Conservation (phyloP, 2,329 filamentous ascomycete species). For the Fusarium solani-melongenae region DNA sequence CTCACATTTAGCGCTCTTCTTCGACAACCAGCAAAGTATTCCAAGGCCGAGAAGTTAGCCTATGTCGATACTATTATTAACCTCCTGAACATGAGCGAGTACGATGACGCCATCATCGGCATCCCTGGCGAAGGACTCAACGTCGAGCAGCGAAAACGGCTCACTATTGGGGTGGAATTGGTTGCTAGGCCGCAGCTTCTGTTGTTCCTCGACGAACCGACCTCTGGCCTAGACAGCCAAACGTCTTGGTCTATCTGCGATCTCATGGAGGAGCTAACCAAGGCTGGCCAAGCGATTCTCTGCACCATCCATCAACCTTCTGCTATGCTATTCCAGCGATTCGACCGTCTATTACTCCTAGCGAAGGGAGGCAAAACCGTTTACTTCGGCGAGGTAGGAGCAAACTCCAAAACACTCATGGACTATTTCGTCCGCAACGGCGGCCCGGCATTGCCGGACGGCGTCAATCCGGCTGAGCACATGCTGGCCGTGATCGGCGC, state of each 20-base stretch:
- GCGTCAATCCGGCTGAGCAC: constrained; percentile 75
- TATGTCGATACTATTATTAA: constrained; percentile 64
- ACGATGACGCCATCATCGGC: constrained; percentile 62
- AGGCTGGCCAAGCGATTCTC: constrained; percentile 58
- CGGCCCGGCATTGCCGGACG: constrained; percentile 60
- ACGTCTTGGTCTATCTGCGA: constrained; percentile 76
- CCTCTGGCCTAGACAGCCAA: constrained; percentile 61
- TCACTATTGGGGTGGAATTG: constrained; percentile 60
- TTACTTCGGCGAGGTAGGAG: constrained; percentile 73
- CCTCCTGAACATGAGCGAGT: constrained; percentile 63
- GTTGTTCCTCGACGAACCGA: constrained; percentile 64
- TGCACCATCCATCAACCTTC: constrained; percentile 63
- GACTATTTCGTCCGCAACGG: constrained; percentile 74
- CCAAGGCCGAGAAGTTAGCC: constrained; percentile 54
- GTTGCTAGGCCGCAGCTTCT: constrained; percentile 56
- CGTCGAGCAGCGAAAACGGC: constrained; percentile 60
- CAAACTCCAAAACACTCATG: constrained; percentile 63
- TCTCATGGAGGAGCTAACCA: constrained; percentile 71
- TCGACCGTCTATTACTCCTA: constrained; percentile 67
- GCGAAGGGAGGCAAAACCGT: constrained; percentile 69
- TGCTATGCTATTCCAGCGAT: not conserved
- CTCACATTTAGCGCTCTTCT: constrained; percentile 53
- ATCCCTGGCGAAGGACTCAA: constrained; percentile 55
- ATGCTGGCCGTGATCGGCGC: constrained; percentile 64
- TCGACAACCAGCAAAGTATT: constrained; percentile 54